A percentile compares a stretch with the other conserved stretches of the same genome.
phyloP scores from a whole-genome alignment of 495 filamentous ascomycete species.

The Cladorrhinum samala region DNA sequence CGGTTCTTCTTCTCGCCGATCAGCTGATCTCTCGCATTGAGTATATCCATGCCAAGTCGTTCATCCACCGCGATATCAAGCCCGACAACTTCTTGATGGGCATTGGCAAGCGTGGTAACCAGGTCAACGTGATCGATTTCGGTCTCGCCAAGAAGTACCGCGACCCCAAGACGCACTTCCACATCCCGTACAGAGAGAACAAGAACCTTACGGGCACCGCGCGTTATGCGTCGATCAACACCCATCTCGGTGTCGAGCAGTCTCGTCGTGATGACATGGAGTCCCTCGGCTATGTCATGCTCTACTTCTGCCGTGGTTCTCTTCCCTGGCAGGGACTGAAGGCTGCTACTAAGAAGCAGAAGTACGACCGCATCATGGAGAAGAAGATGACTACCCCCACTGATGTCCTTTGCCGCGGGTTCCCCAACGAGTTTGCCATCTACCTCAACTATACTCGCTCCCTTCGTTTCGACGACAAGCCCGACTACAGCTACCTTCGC shows the following conservation, averaged over 20 bases:
- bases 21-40: conserved; percentile 99
- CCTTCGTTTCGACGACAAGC: conserved; percentile 99
- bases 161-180: conserved; percentile 99
- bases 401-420: conserved; percentile 97
- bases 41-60: conserved; percentile 99
- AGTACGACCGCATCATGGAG: conserved; percentile 99
- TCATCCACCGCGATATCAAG: conserved; percentile 99
- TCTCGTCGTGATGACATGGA: conserved; percentile 99
- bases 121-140: conserved; percentile 99
- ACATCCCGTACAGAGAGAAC: conserved; percentile 99
- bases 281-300: conserved; percentile 98
- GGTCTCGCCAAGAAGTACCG: conserved; percentile 99
- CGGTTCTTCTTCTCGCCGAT: conserved; percentile 94
- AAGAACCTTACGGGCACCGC: conserved; percentile 99
- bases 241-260: conserved; percentile 97
- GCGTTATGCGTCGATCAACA: conserved; percentile 99
- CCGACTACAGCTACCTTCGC: conserved; percentile 98
- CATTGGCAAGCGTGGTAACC: conserved; percentile 98
- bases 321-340: conserved; percentile 99
- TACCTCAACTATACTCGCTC: conserved; percentile 99
- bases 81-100: conserved; percentile 99
- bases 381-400: conserved; percentile 99
- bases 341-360: conserved; percentile 99
- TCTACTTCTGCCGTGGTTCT: conserved; percentile 99
- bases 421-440: conserved; percentile 99